A percentile compares a stretch with the other conserved stretches of the same genome.
Evolutionary conservation across 1,284 basidiomycete species (phyloP).

Genomic region (Malassezia obtusa): DNA sequence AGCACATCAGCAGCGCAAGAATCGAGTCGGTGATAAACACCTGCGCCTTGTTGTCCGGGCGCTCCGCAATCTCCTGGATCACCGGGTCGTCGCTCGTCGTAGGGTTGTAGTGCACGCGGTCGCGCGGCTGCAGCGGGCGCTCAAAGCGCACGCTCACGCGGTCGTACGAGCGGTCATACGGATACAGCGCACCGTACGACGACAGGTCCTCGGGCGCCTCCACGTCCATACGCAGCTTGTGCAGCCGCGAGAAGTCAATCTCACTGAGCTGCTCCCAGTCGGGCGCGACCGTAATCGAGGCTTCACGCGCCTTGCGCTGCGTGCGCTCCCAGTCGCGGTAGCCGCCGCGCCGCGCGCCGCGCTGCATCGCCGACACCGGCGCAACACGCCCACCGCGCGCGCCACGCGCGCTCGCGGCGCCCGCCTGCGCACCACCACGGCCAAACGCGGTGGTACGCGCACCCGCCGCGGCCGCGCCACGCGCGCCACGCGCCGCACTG

Average conservation of each 20-base stretch:
- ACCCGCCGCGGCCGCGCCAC: conserved; percentile 28
- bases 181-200: conserved; percentile 76
- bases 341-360: conserved; percentile 57
- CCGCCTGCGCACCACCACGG: background rate
- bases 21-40: conserved; percentile 95
- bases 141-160: conserved; percentile 81
- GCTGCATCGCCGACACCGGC: conserved; percentile 11
- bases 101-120: conserved; percentile 92
- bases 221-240: conserved; percentile 83
- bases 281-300: conserved; percentile 81
- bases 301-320: conserved; percentile 72
- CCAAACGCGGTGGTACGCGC: conserved; percentile 9
- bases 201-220: conserved; percentile 50
- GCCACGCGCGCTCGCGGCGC: conserved; percentile 23
- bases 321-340: conserved; percentile 92
- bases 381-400: conserved; percentile 47
- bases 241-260: conserved; percentile 86
- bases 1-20: conserved; percentile 89
- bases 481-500: conserved; percentile 40
- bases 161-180: conserved; percentile 92
- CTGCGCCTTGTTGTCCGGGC: conserved; percentile 56
- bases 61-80: conserved; percentile 33
- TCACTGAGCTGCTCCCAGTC: conserved; percentile 93
- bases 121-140: conserved; percentile 76
- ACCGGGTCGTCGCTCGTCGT: conserved; percentile 90